These are phyloP conservation scores for Kalaharituber pfeilii DNA, from an alignment of 2,329 filamentous ascomycete genomes.

Conservation along the genomic window DNA sequence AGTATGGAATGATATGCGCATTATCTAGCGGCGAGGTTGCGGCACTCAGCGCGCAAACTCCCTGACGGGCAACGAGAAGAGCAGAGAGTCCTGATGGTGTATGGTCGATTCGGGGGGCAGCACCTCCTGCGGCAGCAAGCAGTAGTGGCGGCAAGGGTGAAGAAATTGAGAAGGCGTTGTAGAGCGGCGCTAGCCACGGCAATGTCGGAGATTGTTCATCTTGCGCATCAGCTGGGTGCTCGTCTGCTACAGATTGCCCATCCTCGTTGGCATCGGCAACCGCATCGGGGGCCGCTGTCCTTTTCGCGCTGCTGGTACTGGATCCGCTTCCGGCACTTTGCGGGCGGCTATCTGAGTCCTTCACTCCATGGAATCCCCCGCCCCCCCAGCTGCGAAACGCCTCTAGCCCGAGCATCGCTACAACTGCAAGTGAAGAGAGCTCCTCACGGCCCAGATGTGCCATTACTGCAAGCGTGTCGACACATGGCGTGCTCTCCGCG, in stretches of 20 bases:
- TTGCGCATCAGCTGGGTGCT: not conserved
- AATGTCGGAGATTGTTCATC: not conserved
- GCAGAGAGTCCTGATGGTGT: not conserved
- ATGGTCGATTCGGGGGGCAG: not conserved
- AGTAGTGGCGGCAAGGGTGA: not conserved
- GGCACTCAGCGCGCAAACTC: not conserved
- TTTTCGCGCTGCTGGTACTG: too few species aligned
- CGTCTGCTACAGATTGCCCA: not conserved
- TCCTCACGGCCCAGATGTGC: not conserved
- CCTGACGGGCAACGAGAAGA: not conserved
- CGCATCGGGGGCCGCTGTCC: not conserved
- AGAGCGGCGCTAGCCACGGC: not conserved
- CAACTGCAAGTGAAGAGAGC: not conserved
- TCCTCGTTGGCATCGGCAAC: not conserved
- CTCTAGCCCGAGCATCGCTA: not conserved
- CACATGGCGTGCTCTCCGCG: not conserved
- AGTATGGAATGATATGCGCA: not conserved
- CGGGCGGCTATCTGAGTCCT: too few species aligned
- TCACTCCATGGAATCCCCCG: too few species aligned
- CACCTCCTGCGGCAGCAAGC: not conserved
- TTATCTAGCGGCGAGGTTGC: not conserved
- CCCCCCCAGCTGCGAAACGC: not conserved
- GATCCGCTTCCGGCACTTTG: not conserved
- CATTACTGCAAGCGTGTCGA: not conserved
- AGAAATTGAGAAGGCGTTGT: not conserved